phyloP scores from a whole-genome alignment of 345 rosid genomes.

The Turritis glabra region DNA sequence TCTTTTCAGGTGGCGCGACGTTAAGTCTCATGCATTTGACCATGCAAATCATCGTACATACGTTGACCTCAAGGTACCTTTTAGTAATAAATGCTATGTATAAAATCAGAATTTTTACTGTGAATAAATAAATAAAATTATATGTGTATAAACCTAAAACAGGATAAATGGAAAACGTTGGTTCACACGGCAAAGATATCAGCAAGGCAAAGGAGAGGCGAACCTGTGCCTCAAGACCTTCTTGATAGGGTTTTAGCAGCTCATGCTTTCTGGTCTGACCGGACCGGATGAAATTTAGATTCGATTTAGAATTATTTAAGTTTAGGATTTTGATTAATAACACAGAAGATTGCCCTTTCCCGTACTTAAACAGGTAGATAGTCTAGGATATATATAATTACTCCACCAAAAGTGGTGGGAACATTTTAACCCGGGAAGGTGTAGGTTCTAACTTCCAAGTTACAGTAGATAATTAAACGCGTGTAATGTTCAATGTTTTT shows the following conservation, averaged over 20 bases:
- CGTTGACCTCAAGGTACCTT: slow-evolving; percentile 79
- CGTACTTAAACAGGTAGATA: not conserved
- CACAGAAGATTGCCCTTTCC: not conserved
- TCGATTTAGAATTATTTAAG: not conserved
- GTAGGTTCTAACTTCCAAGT: not conserved
- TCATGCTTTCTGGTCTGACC: slow-evolving; percentile 81
- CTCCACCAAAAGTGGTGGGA: not conserved
- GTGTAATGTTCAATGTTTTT: too few relatives aligned
- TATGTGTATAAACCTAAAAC: slow-evolving; percentile 15
- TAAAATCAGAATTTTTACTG: not conserved
- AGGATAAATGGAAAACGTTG: slow-evolving; percentile 96
- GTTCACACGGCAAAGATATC: slow-evolving; percentile 93
- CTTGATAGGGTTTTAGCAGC: slow-evolving; percentile 78
- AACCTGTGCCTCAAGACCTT: slow-evolving; percentile 90
- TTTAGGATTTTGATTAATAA: not conserved
- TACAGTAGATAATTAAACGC: not conserved
- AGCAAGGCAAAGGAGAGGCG: slow-evolving; percentile 93
- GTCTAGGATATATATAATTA: not conserved
- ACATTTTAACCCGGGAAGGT: not conserved
- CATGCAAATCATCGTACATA: slow-evolving; percentile 87
- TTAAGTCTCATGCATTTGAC: slow-evolving; percentile 78
- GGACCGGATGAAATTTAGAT: slow-evolving; percentile 1
- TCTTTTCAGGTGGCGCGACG: slow-evolving; percentile 81
- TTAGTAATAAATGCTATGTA: not conserved
- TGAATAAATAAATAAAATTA: not conserved